Evolutionary conservation across 176 grass and related monocot genomes (phyloP), one percentile per base, ranked within the genome.

Genomic region (Chrysopogon serrulatus): DNA sequence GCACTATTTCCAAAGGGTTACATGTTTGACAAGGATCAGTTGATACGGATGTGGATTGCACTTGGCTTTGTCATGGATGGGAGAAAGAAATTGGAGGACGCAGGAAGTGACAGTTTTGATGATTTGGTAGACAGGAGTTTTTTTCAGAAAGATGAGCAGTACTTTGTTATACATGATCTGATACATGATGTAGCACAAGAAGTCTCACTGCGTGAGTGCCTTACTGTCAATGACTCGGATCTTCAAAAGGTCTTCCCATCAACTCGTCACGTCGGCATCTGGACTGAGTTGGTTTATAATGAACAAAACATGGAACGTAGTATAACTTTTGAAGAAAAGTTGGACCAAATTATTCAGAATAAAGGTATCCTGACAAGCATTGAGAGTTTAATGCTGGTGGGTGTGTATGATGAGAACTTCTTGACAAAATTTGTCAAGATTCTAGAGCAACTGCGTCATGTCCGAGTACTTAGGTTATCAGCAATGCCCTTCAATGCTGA

Each of bases 1-100:
- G 73, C 84, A 57, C 13, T 79, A 37, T 93, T 93, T 87, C 91
- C 87, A 3, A 93, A 87, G 41, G 91, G 91, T 49, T 84, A 81
- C 32, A 64, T 10, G 1, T 93, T 93, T 73, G 40, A 87, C 15
- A 84, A 81, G 23, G 87, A 85, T 7, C 71, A 89, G 16, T 23
- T 92, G 33, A 49, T 87, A 67, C 60, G 41, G 3, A 80, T 73
- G 9, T 90, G 91, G 91, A 84, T 93, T 47, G 40, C 84, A 26
- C 91, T 87, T 6, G 87, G 87, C 33, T 87, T 84, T 59, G 24
- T 90, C 77, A 33, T 18, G 4, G 2, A 78, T 2, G 23, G 40
- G 2, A 78, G 48, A 45, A 72, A 33, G 16, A 35, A 12, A 57
- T 32, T 64, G 40, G 80, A 76, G 69, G 84, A 90, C 27, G 17